Conservation (phyloP, 495 filamentous ascomycete genomes). For the Durotheca rogersii region DNA sequence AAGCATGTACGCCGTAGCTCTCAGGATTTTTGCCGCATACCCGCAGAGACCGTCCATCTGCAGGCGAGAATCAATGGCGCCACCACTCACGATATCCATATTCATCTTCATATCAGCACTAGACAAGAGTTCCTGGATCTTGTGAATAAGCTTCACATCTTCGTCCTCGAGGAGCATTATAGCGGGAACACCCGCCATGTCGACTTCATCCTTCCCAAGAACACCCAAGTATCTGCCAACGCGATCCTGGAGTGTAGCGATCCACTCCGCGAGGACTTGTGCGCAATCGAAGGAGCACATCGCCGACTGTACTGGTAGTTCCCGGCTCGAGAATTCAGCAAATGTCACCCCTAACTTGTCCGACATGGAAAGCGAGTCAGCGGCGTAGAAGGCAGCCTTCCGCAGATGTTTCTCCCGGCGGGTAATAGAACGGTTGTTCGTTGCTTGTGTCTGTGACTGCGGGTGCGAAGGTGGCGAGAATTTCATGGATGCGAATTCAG, state of each 20-base stretch:
- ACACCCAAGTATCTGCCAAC: constrained; percentile 86
- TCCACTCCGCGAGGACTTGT: constrained; percentile 96
- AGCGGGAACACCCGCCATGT: constrained; percentile 72
- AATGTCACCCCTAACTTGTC: constrained; percentile 86
- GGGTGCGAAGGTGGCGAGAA: constrained; percentile 26
- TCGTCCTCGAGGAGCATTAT: constrained; percentile 92
- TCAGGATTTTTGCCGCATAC: constrained; percentile 82
- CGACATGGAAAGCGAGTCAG: constrained; percentile 87
- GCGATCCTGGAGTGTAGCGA: constrained; percentile 90
- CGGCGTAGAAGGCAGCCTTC: constrained; percentile 92
- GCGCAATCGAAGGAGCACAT: constrained; percentile 95
- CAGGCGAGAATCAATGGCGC: constrained; percentile 52
- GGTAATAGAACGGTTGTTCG: constrained; percentile 36
- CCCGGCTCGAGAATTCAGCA: constrained; percentile 79
- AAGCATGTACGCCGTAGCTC: constrained; percentile 85
- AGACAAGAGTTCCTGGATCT: constrained; percentile 77
- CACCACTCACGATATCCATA: constrained; percentile 47
- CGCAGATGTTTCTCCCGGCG: constrained; percentile 82
- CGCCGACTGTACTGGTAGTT: constrained; percentile 89
- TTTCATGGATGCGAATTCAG: constrained; percentile 47
- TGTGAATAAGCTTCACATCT: constrained; percentile 81
- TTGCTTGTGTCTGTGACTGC: constrained; percentile 30
- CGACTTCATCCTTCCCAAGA: constrained; percentile 77
- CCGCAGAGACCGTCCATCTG: constrained; percentile 65
- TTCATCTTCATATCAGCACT: constrained; percentile 81